Percentiles rank a stretch among this genome's conserved stretches.
phyloP scores from a whole-genome alignment of 345 rosid genomes.

The Capsella bursapastoris region DNA sequence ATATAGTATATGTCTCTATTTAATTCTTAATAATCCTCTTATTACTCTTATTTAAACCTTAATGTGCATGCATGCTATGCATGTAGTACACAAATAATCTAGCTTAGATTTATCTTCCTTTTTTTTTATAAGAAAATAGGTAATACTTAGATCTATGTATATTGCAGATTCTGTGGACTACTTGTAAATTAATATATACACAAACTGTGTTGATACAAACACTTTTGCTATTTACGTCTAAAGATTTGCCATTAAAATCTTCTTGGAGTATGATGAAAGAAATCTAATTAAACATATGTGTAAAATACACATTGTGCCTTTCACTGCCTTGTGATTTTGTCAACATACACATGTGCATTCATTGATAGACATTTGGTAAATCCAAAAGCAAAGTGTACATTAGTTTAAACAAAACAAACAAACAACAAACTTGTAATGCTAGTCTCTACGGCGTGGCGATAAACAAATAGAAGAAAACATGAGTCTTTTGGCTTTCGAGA shows the following conservation, averaged over 20 bases:
- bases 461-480: not conserved
- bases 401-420: not conserved
- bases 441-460: not conserved
- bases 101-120: not conserved
- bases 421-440: not conserved
- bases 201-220: not conserved
- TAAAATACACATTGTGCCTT: not conserved
- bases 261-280: not conserved
- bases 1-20: not conserved
- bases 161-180: not conserved
- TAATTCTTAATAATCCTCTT: not conserved
- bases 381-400: not conserved
- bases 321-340: not conserved
- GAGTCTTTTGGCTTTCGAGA: not conserved
- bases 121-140: not conserved
- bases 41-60: not conserved
- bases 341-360: slow-evolving; percentile 4
- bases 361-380: slow-evolving; percentile 1
- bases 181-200: not conserved
- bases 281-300: not conserved
- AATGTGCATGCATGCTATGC: not conserved
- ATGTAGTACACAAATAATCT: not conserved
- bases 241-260: not conserved
- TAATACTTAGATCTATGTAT: not conserved
- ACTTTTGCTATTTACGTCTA: not conserved